Percentiles rank a stretch among this genome's conserved stretches.
Conservation (phyloP, 2,329 filamentous ascomycete genomes). For the Colletotrichum sp. region DNA sequence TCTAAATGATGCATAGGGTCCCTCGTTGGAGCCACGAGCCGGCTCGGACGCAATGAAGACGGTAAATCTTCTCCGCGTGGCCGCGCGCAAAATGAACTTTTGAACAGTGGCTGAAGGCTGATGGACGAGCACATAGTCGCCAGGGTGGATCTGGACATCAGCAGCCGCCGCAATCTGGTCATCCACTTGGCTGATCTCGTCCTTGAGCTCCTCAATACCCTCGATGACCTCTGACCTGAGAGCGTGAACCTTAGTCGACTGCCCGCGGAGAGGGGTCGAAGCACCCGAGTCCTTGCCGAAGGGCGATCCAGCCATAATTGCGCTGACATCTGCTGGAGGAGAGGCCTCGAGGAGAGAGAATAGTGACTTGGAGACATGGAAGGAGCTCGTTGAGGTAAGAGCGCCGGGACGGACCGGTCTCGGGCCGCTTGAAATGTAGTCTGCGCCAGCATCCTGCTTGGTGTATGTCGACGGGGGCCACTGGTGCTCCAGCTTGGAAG, state of each 20-base stretch:
- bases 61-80: slow-evolving; percentile 89
- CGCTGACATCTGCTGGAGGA: slow-evolving; percentile 48
- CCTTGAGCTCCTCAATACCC: slow-evolving; percentile 93
- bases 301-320: slow-evolving; percentile 46
- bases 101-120: slow-evolving; percentile 87
- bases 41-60: slow-evolving; percentile 79
- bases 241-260: slow-evolving; percentile 62
- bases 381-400: slow-evolving; percentile 65
- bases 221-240: slow-evolving; percentile 90
- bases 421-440: slow-evolving; percentile 22
- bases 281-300: slow-evolving; percentile 48
- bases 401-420: slow-evolving; percentile 59
- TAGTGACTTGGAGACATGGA: slow-evolving; percentile 75
- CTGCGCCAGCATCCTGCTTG: slow-evolving; percentile 35
- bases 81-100: slow-evolving; percentile 86
- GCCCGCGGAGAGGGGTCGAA: slow-evolving; percentile 50
- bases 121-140: slow-evolving; percentile 90
- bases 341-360: slow-evolving; percentile 85
- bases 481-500: slow-evolving; percentile 30
- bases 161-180: slow-evolving; percentile 90
- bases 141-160: slow-evolving; percentile 90
- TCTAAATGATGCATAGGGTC: slow-evolving; percentile 61
- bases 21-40: slow-evolving; percentile 40
- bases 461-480: slow-evolving; percentile 34
- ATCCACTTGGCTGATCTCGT: slow-evolving; percentile 91